phyloP scores from a whole-genome alignment of 805 yeast genomes.

The Candida nonsorbophila region DNA sequence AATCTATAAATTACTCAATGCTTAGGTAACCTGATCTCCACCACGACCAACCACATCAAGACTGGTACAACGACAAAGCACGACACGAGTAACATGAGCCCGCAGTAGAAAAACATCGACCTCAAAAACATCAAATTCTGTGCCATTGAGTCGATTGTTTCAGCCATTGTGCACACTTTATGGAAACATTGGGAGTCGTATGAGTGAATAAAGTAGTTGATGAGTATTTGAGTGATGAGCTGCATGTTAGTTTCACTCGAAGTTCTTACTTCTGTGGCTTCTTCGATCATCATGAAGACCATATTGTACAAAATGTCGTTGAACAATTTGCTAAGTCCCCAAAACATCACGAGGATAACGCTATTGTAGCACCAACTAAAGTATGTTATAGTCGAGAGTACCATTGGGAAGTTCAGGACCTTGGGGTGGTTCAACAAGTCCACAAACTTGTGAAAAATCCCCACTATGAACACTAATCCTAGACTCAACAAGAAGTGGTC shows the following conservation, averaged over 20 bases:
- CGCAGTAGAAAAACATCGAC: constrained; percentile 11
- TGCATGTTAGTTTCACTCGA: too few relatives aligned
- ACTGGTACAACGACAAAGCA: constrained; percentile 17
- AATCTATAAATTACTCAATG: background rate
- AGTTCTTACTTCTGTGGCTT: too few relatives aligned
- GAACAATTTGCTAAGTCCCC: constrained; percentile 10
- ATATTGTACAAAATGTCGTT: constrained; percentile 18
- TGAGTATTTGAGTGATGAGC: constrained; percentile 12
- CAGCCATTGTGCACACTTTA: background rate
- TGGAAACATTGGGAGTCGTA: constrained; percentile 4
- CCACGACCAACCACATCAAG: constrained; percentile 14
- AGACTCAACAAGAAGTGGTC: background rate
- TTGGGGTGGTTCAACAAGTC: too few relatives aligned
- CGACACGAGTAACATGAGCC: constrained; percentile 13
- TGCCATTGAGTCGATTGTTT: constrained; percentile 1
- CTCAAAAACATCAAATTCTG: constrained; percentile 4
- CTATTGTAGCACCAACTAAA: constrained; percentile 19
- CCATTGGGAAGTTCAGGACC: constrained; percentile 13
- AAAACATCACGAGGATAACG: constrained; percentile 9
- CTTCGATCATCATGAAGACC: constrained; percentile 3
- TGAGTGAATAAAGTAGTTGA: constrained; percentile 11
- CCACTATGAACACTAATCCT: background rate
- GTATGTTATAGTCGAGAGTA: constrained; percentile 10
- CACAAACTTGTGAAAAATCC: too few relatives aligned
- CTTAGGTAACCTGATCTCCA: constrained; percentile 12